Conservation (phyloP, 2,329 filamentous ascomycete genomes). For the Xylariales sp. region DNA sequence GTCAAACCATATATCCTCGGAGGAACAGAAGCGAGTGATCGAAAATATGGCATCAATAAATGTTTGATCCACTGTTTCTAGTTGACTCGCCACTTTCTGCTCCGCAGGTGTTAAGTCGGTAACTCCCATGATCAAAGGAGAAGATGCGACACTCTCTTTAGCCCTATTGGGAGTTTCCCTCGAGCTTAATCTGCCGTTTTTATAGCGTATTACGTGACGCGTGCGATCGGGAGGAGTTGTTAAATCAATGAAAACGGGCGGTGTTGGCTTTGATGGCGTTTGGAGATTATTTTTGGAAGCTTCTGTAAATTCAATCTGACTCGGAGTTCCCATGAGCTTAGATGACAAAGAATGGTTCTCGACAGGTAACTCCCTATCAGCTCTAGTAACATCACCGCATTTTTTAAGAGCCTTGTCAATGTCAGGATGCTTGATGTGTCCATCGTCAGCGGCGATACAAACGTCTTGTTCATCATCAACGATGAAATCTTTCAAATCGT, state of each 20-base stretch:
- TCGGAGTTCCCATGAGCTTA: neutral
- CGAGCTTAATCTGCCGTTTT: conserved; percentile 24
- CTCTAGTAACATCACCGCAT: conserved; percentile 1
- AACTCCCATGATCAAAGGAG: conserved; percentile 41
- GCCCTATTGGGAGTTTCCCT: neutral
- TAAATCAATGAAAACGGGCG: conserved; percentile 38
- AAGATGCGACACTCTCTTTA: neutral
- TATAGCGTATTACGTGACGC: conserved; percentile 20
- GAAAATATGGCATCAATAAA: conserved; percentile 46
- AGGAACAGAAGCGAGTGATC: conserved; percentile 23
- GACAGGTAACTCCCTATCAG: neutral
- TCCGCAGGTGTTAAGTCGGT: conserved; percentile 42
- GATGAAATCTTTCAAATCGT: conserved; percentile 62
- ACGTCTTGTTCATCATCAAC: conserved; percentile 52
- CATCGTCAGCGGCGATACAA: neutral
- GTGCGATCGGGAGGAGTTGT: conserved; percentile 35
- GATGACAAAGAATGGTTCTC: neutral
- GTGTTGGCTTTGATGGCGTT: conserved; percentile 36
- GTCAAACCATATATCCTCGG: conserved; percentile 46
- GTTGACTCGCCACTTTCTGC: conserved; percentile 44
- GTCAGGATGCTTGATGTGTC: neutral
- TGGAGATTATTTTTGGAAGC: conserved; percentile 3
- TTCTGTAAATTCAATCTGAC: neutral
- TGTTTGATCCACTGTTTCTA: conserved; percentile 42
- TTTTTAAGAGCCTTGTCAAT: neutral